Base-by-base conservation (phyloP, 2,329 filamentous ascomycete species). In the Verticillium nubilum region DNA sequence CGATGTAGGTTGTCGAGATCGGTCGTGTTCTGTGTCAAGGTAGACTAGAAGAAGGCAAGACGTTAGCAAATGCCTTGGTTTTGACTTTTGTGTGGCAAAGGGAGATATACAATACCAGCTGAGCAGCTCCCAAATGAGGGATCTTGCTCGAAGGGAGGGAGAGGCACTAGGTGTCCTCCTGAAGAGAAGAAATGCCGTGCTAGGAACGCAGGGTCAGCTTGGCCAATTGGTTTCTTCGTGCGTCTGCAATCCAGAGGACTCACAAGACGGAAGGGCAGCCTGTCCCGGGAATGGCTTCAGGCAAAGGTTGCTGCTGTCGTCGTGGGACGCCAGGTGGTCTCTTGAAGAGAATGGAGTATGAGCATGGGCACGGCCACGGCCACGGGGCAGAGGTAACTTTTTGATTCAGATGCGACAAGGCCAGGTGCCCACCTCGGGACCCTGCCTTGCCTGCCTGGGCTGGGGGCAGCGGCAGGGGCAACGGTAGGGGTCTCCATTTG, bases 1-100 rank as follows among this genome's bases (percentile, higher is more conserved):
- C 77, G 79, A 12, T 50, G 42, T 50, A 23, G 42, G n/a, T 10
- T 23, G 42, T 50, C 19, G 19, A 9, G 19, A 7, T 50, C 42
- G 9, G 19, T 50, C n/a, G 19, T 13, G 4, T 9, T 2, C 9
- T 12, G 9, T 50, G 42, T 50, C 42, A 23, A 50, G 19, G n/a
- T 19, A 13, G 19, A 50, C 42, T 50, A 19, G 3, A 23, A 4
- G 19, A 12, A 10, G 17, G 42, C n/a, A 12, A 13, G 25, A 5
- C 4, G 42, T 50, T 19, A 50, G 42, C 42, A 9, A 25, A 19
- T 4, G 42, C 9, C 17, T 26, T n/a, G n/a, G n/a, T n/a, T n/a
- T n/a, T n/a, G n/a, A n/a, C n/a, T 23, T 50, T 26, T 9, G 25
- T 10, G 42, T 10, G 19, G 19, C 19, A 10, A 25, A 50, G n/a